Evolutionary conservation across 2,329 filamentous ascomycete species (phyloP).

Genomic region (Coniochaeta prunicola): DNA sequence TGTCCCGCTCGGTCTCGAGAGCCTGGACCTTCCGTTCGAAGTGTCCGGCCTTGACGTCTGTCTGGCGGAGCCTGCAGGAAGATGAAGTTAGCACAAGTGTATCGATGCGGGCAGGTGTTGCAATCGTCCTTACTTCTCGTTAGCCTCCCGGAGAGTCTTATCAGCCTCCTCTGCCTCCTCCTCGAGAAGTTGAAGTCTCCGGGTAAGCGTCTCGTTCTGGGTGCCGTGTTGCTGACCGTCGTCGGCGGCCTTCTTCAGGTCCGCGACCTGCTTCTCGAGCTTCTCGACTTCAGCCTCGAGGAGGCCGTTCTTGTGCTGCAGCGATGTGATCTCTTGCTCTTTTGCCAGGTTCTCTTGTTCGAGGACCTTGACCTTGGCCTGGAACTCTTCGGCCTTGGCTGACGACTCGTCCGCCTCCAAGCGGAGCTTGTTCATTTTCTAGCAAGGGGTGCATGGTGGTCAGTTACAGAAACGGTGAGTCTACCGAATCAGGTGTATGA

Average conservation of each 20-base stretch:
- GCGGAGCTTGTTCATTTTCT: constrained; percentile 96
- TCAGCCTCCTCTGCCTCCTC: constrained; percentile 97
- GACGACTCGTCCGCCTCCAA: constrained; percentile 84
- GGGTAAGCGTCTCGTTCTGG: constrained; percentile 85
- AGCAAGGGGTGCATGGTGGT: constrained; percentile 4
- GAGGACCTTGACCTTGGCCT: constrained; percentile 77
- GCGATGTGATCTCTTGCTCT: constrained; percentile 96
- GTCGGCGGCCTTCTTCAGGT: constrained; percentile 79
- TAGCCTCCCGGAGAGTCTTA: constrained; percentile 92
- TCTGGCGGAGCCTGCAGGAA: constrained; percentile 77
- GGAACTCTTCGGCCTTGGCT: constrained; percentile 78
- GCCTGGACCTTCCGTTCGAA: constrained; percentile 99
- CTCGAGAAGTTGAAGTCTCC: constrained; percentile 91
- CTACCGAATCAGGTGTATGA: background rate
- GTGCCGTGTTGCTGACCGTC: constrained; percentile 76
- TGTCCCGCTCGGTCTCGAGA: constrained; percentile 82
- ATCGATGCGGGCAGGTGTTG: constrained; percentile 5
- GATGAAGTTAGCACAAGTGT: constrained; percentile 13
- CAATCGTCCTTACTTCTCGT: constrained; percentile 77
- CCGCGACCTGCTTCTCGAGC: constrained; percentile 75
- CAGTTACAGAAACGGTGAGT: background rate
- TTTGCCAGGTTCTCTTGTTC: constrained; percentile 95
- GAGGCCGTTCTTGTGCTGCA: constrained; percentile 89
- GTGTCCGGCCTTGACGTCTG: constrained; percentile 98
- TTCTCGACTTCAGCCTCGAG: constrained; percentile 91